phyloP scores from a whole-genome alignment of 2,329 filamentous ascomycete species.

The Cladosporium sp. region DNA sequence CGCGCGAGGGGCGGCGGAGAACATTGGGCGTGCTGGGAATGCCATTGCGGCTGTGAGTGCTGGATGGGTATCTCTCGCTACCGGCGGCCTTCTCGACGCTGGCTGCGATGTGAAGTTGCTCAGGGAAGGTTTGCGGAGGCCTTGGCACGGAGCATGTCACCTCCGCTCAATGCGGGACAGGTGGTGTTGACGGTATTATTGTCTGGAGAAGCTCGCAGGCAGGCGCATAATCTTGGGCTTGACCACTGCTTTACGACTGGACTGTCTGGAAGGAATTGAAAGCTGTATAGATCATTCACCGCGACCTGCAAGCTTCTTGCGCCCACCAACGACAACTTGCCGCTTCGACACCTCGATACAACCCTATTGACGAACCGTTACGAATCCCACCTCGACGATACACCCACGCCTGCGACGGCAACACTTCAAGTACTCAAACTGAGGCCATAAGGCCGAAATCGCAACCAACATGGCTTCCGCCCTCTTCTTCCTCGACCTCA shows the following conservation, averaged over 20 bases:
- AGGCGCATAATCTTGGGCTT: background rate
- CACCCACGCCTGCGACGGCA: background rate
- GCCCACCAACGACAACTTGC: conserved; percentile 2
- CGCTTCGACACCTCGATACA: conserved; percentile 12
- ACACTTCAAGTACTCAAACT: background rate
- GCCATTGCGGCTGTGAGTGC: conserved; percentile 16
- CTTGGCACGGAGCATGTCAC: conserved; percentile 18
- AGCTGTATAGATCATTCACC: background rate
- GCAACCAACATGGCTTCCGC: conserved; percentile 80
- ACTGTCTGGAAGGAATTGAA: background rate
- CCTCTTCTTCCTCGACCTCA: conserved; percentile 96
- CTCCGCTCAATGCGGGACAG: conserved; percentile 19
- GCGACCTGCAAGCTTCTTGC: background rate
- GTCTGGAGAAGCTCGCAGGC: conserved; percentile 3
- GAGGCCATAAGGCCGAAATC: conserved; percentile 11
- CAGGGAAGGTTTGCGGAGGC: conserved; percentile 10
- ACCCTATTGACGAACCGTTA: conserved; percentile 13
- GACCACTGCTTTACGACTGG: background rate
- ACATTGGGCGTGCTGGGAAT: conserved; percentile 16
- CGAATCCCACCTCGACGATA: background rate
- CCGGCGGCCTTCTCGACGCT: background rate
- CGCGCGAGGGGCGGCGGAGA: conserved; percentile 20
- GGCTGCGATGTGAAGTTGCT: conserved; percentile 6
- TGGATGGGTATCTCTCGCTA: conserved; percentile 18
- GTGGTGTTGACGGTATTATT: conserved; percentile 15